These are phyloP conservation scores for Cladosporium colombiae DNA, from an alignment of 2,329 filamentous ascomycete genomes.

Conservation along the genomic window DNA sequence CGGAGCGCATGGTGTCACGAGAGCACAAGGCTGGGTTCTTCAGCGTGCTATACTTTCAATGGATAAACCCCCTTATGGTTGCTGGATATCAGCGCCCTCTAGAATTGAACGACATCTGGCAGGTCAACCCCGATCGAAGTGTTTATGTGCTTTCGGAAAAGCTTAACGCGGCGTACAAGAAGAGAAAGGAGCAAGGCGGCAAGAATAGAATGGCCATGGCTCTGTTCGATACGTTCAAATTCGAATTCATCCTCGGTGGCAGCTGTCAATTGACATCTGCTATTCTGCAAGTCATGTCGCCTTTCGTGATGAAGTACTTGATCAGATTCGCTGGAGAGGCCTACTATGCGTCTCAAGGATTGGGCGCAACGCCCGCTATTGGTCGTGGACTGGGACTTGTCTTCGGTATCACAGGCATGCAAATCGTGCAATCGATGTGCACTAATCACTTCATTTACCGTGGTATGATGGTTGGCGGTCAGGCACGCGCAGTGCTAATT, in stretches of 20 bases:
- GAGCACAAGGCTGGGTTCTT: conserved; percentile 75
- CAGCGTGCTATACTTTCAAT: conserved; percentile 78
- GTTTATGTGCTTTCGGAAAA: conserved; percentile 68
- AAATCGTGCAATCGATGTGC: conserved; percentile 75
- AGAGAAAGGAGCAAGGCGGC: conserved; percentile 63
- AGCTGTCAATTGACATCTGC: conserved; percentile 71
- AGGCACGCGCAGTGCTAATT: conserved; percentile 78
- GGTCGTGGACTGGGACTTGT: conserved; percentile 78
- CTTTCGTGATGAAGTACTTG: conserved; percentile 81
- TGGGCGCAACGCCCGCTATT: conserved; percentile 64
- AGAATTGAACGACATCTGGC: conserved; percentile 83
- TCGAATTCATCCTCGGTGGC: conserved; percentile 85
- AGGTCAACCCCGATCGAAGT: conserved; percentile 77
- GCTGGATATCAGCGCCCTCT: conserved; percentile 83
- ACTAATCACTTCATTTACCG: conserved; percentile 91
- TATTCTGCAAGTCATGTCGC: conserved; percentile 74
- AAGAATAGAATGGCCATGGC: conserved; percentile 76
- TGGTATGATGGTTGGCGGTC: conserved; percentile 88
- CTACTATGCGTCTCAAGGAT: conserved; percentile 61
- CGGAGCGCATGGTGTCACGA: conserved; percentile 57
- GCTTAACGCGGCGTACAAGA: conserved; percentile 63
- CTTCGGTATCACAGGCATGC: conserved; percentile 82
- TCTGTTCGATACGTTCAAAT: conserved; percentile 80
- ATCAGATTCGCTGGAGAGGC: conserved; percentile 83
- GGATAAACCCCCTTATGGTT: conserved; percentile 86